Evolutionary conservation across 2,329 filamentous ascomycete species (phyloP), one percentile per base, ranked within the genome.

Genomic region (Emergomyces africanus): DNA sequence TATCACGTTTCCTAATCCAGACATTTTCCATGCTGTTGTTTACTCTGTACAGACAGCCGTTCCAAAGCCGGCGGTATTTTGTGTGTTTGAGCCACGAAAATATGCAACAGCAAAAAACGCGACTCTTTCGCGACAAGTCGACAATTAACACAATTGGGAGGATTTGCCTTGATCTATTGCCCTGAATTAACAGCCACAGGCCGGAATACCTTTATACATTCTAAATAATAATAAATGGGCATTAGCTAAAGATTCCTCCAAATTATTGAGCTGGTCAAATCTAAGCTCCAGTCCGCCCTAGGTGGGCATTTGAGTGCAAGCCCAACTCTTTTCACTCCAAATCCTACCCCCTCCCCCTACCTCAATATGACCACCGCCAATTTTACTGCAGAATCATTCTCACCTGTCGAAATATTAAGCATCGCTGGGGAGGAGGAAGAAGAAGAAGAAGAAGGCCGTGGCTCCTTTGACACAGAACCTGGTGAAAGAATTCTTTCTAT

Each of bases 351-450:
- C 23, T 30, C 23, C 23, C 39, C 14, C 37, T 15, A n/a, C 39
- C 37, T 25, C 30, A 39, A 54, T 20, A 54, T 54, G 50, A 37
- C 50, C 50, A 54, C 50, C 12, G n/a, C 30, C n/a, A 33, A 39
- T 23, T 55, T 54, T 54, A 54, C 35, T 20, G 28, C 30, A 30
- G 37, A 33, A 50, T 57, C 54, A 53, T 57, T n/a, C 50, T 53
- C 15, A 56, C n/a, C 12, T 2, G 28, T 14, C 39, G 46, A 25
- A 46, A 65, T 65, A 39, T 68, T 66, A 18, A 67, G 69, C 23
- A 68, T 69, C 44, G 69, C 71, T 5, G 69, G 70, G 15, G 67
- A 73, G 0, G 69, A 71, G 15, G 67, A 73, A 0, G 69, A 71
- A 4, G 67, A 69, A 2, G 67, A 69, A 4, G 68, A 69, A 3